These are phyloP conservation scores for Pythium rhizo-oryzae DNA, from an alignment of 352 stramenopile genomes.

Conservation along the genomic window DNA sequence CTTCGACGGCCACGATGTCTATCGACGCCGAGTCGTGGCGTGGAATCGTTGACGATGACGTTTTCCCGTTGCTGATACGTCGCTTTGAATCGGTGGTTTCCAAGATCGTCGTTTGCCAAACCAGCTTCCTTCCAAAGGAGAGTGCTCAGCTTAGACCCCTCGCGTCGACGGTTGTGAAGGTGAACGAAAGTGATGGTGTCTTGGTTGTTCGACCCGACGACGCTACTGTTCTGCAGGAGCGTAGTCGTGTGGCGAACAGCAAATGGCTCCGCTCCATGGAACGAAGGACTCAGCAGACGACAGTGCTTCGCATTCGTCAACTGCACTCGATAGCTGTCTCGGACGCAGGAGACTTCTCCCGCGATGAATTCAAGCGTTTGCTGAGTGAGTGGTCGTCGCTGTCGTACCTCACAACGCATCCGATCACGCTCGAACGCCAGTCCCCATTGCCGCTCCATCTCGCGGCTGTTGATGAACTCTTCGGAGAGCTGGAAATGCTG, in stretches of 20 bases:
- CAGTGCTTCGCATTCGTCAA: slow-evolving; percentile 14
- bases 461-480: slow-evolving; percentile 39
- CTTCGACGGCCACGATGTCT: slow-evolving; percentile 21
- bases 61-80: slow-evolving; percentile 6
- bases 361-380: slow-evolving; percentile 34
- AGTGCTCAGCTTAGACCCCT: slow-evolving; percentile 44
- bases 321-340: slow-evolving; percentile 4
- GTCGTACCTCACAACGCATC: slow-evolving; percentile 80
- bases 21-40: slow-evolving; percentile 34
- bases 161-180: neutral
- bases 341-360: neutral
- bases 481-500: slow-evolving; percentile 26
- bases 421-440: slow-evolving; percentile 59
- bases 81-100: slow-evolving; percentile 41
- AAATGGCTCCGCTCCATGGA: slow-evolving; percentile 17
- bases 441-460: slow-evolving; percentile 70
- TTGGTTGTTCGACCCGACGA: slow-evolving; percentile 46
- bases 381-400: slow-evolving; percentile 62
- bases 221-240: slow-evolving; percentile 6
- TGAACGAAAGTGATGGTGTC: slow-evolving; percentile 30
- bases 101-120: slow-evolving; percentile 43
- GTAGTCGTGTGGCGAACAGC: slow-evolving; percentile 22
- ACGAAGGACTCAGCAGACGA: slow-evolving; percentile 12
- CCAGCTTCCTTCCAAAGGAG: slow-evolving; percentile 36
- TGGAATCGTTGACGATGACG: slow-evolving; percentile 26